Conservation (phyloP, 1,139 yeast genomes). For the Debaryomyces singareniensis region DNA sequence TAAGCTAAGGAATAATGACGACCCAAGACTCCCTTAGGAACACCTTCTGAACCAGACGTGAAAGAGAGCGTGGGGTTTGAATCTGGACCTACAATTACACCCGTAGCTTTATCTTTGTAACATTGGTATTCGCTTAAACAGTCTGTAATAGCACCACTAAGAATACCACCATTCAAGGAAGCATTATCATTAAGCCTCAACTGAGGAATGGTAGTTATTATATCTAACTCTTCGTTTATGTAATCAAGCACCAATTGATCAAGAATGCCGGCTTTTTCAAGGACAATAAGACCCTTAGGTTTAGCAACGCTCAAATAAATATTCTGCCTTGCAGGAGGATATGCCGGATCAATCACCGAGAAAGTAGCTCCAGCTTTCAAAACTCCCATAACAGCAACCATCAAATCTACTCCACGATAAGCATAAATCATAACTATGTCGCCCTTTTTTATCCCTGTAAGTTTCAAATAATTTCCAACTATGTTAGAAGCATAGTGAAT, state of each 20-base stretch:
- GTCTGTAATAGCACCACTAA: slow-evolving; percentile 31
- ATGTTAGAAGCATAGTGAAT: slow-evolving; percentile 92
- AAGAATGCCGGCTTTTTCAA: slow-evolving; percentile 82
- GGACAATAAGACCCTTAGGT: slow-evolving; percentile 84
- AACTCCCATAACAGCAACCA: slow-evolving; percentile 96
- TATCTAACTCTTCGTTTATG: slow-evolving; percentile 62
- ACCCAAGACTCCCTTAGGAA: slow-evolving; percentile 97
- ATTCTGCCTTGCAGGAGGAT: slow-evolving; percentile 97
- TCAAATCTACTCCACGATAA: slow-evolving; percentile 92
- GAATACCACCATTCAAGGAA: slow-evolving; percentile 54
- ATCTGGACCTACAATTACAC: slow-evolving; percentile 96
- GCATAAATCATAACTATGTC: slow-evolving; percentile 98
- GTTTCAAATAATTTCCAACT: slow-evolving; percentile 81
- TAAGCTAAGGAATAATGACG: slow-evolving; percentile 95
- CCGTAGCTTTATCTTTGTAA: slow-evolving; percentile 55
- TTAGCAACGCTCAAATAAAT: slow-evolving; percentile 87
- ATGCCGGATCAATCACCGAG: slow-evolving; percentile 97
- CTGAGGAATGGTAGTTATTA: slow-evolving; percentile 69
- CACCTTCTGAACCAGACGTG: slow-evolving; percentile 98
- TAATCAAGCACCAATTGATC: slow-evolving; percentile 73
- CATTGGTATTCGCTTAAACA: slow-evolving; percentile 42
- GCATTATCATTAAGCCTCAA: slow-evolving; percentile 76
- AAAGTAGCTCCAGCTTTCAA: slow-evolving; percentile 98
- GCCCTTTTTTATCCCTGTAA: slow-evolving; percentile 78
- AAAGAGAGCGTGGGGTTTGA: slow-evolving; percentile 93